These are phyloP conservation scores for Graphilbum fragrans DNA, from an alignment of 2,329 filamentous ascomycete genomes.

Conservation along the genomic window DNA sequence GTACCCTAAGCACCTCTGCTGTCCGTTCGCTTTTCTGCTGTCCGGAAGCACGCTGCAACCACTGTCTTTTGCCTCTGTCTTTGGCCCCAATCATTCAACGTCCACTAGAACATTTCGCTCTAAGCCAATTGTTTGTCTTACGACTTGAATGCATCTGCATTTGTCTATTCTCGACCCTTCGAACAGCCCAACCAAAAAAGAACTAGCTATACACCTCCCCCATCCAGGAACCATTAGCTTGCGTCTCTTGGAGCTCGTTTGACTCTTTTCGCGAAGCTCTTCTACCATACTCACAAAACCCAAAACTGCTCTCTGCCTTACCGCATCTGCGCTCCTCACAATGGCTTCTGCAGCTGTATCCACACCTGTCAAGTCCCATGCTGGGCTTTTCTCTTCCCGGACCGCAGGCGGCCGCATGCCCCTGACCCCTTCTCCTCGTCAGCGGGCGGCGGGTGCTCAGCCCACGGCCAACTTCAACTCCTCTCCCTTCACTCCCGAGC, in stretches of 20 bases:
- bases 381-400: conserved; percentile 81
- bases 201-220: conserved; percentile 25
- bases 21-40: neutral
- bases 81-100: conserved; percentile 33
- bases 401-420: conserved; percentile 93
- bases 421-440: conserved; percentile 78
- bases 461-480: conserved; percentile 42
- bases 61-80: conserved; percentile 29
- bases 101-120: too few species aligned
- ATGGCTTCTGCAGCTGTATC: conserved; percentile 79
- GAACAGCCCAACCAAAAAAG: conserved; percentile 19
- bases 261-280: conserved; percentile 24
- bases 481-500: conserved; percentile 70
- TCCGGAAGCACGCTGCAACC: too few species aligned
- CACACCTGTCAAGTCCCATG: conserved; percentile 90
- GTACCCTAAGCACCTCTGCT: conserved; percentile 19
- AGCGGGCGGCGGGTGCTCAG: conserved; percentile 39
- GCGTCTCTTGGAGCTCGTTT: conserved; percentile 47
- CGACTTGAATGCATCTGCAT: too few species aligned
- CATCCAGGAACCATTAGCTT: conserved; percentile 45
- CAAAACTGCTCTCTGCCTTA: too few species aligned
- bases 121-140: too few species aligned
- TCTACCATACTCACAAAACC: conserved; percentile 20
- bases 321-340: conserved; percentile 22
- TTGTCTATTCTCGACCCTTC: too few species aligned